Evolutionary conservation across 164 flowering plant species (phyloP).

Genomic region (Pachysandra terminalis): DNA sequence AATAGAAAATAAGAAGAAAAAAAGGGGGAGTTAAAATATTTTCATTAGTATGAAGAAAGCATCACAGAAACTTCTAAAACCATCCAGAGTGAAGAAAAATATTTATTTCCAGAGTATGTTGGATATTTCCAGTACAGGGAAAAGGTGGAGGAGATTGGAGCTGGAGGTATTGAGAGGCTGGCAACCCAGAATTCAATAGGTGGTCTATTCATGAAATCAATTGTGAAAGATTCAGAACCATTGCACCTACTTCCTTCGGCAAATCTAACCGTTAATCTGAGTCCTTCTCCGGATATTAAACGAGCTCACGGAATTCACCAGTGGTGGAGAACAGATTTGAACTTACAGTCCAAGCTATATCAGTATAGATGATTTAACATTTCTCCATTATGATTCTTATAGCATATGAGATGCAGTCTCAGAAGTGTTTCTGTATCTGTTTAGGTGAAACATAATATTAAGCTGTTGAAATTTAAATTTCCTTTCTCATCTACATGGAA

Average conservation of each 20-base stretch:
- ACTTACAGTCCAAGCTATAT: constrained; percentile 18
- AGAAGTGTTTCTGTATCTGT: too few relatives aligned
- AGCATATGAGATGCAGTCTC: too few relatives aligned
- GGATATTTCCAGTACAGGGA: constrained; percentile 30
- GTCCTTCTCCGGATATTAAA: constrained; percentile 10
- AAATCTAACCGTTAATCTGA: constrained; percentile 17
- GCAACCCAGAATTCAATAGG: constrained; percentile 21
- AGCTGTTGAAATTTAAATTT: too few relatives aligned
- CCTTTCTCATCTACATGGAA: too few relatives aligned
- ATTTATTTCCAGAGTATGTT: constrained; percentile 22
- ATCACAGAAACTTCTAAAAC: too few relatives aligned
- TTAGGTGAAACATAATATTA: too few relatives aligned
- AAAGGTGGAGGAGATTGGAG: constrained; percentile 23
- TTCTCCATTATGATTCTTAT: too few relatives aligned
- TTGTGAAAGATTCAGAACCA: constrained; percentile 20
- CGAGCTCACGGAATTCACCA: constrained; percentile 28
- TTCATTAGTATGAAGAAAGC: too few relatives aligned
- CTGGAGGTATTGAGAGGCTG: constrained; percentile 21
- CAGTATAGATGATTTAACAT: constrained; percentile 7
- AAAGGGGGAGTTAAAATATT: too few relatives aligned
- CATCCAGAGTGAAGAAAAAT: not conserved
- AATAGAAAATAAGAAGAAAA: too few relatives aligned
- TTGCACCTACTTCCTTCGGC: constrained; percentile 27
- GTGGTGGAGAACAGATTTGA: constrained; percentile 28
- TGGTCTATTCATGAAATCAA: constrained; percentile 12